These are phyloP conservation scores for Apophysomyces elegans DNA, from an alignment of 371 early-diverging fungal genomes.

Conservation along the genomic window DNA sequence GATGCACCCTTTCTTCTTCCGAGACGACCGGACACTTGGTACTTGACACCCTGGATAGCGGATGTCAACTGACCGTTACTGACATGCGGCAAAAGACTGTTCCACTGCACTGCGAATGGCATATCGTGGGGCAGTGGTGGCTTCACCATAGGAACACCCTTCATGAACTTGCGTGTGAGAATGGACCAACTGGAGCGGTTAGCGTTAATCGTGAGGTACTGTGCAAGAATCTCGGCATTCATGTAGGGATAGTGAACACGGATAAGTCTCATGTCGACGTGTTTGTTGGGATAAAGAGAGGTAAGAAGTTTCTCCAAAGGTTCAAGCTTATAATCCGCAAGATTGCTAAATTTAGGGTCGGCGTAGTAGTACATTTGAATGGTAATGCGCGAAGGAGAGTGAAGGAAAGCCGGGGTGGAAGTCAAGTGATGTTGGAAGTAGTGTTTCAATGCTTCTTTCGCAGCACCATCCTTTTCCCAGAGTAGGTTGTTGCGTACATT, in stretches of 20 bases:
- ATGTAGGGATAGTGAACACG: conserved; percentile 57
- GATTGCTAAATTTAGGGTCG: conserved; percentile 41
- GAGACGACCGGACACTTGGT: conserved; percentile 54
- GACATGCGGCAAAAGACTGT: conserved; percentile 48
- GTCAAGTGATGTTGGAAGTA: conserved; percentile 55
- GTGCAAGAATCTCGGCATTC: conserved; percentile 59
- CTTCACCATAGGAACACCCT: conserved; percentile 50
- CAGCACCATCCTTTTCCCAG: conserved; percentile 55
- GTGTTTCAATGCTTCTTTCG: conserved; percentile 45
- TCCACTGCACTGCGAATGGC: conserved; percentile 55
- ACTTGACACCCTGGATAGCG: conserved; percentile 58
- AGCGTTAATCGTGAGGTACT: conserved; percentile 55
- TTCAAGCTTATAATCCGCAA: conserved; percentile 39
- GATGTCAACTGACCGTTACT: conserved; percentile 48
- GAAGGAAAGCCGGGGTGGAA: conserved; percentile 53
- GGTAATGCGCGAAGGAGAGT: conserved; percentile 51
- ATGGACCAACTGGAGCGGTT: conserved; percentile 46
- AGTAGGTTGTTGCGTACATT: conserved; percentile 50
- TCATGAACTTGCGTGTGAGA: conserved; percentile 49
- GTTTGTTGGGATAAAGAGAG: conserved; percentile 50
- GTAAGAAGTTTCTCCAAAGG: conserved; percentile 48
- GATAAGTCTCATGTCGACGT: conserved; percentile 44
- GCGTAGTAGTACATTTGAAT: conserved; percentile 57
- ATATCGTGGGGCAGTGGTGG: conserved; percentile 54
- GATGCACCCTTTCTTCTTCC: conserved; percentile 53